phyloP scores from a whole-genome alignment of 2,329 filamentous ascomycete species.

The Fusarium setosum region DNA sequence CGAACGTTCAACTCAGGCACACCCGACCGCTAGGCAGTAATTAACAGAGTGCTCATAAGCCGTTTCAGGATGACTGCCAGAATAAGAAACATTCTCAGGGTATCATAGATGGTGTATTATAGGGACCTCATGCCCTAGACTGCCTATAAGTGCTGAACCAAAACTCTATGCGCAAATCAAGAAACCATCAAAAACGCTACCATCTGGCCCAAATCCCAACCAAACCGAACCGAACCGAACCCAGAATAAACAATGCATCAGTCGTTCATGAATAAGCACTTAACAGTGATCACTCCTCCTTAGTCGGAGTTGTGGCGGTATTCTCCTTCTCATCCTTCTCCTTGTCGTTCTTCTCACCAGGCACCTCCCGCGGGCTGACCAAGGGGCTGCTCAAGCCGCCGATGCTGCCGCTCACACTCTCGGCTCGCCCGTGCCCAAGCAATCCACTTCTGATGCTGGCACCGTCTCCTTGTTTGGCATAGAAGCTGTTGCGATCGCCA shows the following conservation, averaged over 20 bases:
- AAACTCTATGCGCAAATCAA: constrained; percentile 33
- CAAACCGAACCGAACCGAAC: constrained; percentile 22
- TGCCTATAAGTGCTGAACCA: constrained; percentile 35
- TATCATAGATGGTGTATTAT: constrained; percentile 46
- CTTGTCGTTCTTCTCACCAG: constrained; percentile 49
- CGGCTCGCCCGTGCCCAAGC: constrained; percentile 80
- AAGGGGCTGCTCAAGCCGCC: constrained; percentile 71
- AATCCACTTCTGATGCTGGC: constrained; percentile 83
- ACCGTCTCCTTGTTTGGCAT: constrained; percentile 77
- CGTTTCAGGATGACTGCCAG: background rate
- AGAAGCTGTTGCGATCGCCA: constrained; percentile 85
- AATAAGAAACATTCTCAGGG: constrained; percentile 33
- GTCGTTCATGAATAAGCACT: constrained; percentile 30
- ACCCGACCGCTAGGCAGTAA: background rate
- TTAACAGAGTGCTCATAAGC: background rate
- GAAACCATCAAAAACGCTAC: constrained; percentile 32
- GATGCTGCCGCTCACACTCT: constrained; percentile 85
- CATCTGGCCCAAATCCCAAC: constrained; percentile 9
- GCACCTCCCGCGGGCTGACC: constrained; percentile 64
- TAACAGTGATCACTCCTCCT: constrained; percentile 24
- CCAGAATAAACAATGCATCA: constrained; percentile 31
- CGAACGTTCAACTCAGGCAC: background rate
- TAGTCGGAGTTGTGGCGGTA: constrained; percentile 24
- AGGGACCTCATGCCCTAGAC: constrained; percentile 25
- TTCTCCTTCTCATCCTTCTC: constrained; percentile 45